phyloP scores from a whole-genome alignment of 768 basidiomycete species.

The Agrocybe praecox region DNA sequence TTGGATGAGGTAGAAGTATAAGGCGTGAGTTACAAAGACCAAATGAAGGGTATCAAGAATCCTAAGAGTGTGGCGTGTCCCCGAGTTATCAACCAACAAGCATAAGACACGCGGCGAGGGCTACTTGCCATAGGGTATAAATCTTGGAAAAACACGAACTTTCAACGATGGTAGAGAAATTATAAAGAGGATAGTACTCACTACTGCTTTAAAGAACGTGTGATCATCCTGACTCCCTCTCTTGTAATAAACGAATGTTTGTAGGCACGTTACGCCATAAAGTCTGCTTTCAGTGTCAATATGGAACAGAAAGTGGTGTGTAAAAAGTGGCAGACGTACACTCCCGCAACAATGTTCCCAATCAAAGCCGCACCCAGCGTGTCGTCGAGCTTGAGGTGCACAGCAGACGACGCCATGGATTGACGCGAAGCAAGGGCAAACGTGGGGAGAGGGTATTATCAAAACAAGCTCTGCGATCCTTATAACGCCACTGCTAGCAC shows the following conservation, averaged over 20 bases:
- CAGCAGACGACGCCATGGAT: slow-evolving; percentile 10
- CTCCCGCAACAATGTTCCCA: slow-evolving; percentile 40
- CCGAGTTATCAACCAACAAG: too few relatives aligned
- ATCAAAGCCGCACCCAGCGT: slow-evolving; percentile 49
- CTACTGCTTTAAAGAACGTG: neutral
- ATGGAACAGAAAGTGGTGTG: neutral
- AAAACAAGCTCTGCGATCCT: neutral
- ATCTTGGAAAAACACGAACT: neutral
- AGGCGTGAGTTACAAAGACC: neutral
- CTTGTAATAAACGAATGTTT: slow-evolving; percentile 6
- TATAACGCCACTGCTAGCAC: neutral
- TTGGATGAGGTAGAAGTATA: slow-evolving; percentile 7
- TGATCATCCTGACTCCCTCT: neutral
- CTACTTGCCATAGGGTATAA: neutral
- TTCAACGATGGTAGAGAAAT: neutral
- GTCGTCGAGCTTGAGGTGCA: slow-evolving; percentile 27
- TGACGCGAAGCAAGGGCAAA: neutral
- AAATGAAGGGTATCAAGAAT: slow-evolving; percentile 9
- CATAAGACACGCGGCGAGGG: neutral
- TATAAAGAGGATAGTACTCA: neutral
- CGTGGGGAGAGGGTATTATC: neutral
- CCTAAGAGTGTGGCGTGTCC: neutral
- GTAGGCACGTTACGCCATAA: slow-evolving; percentile 5
- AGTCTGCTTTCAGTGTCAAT: neutral
- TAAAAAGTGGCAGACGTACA: slow-evolving; percentile 30